Evolutionary conservation across 2,329 filamentous ascomycete species (phyloP).

Genomic region (Sporothrix protearum): DNA sequence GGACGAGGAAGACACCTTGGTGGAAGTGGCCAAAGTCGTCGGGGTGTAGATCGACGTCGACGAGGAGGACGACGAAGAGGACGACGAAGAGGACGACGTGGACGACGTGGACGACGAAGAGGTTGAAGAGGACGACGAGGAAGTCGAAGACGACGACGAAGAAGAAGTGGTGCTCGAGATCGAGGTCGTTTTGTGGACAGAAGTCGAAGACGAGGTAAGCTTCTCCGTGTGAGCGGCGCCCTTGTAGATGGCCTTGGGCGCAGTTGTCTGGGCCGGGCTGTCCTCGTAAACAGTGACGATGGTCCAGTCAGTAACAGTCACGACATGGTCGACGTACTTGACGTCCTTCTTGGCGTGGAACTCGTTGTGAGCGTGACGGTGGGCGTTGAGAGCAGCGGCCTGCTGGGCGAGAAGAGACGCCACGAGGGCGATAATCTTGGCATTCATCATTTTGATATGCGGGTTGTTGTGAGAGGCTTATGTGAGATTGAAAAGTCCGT

Average conservation of each 20-base stretch:
- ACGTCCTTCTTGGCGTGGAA: conserved; percentile 37
- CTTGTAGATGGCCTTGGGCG: conserved; percentile 28
- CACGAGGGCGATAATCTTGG: conserved; percentile 40
- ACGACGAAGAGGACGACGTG: background rate
- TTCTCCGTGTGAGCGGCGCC: conserved; percentile 24
- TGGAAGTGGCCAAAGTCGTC: conserved; percentile 23
- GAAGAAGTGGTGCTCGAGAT: conserved; percentile 5
- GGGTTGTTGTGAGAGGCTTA: background rate
- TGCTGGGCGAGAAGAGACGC: conserved; percentile 45
- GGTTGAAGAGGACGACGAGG: background rate
- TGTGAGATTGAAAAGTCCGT: background rate
- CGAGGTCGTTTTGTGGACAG: conserved; percentile 20
- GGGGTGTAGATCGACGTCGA: conserved; percentile 17
- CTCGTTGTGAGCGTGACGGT: conserved; percentile 42
- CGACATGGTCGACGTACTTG: conserved; percentile 36
- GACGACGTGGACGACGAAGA: background rate
- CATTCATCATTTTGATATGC: conserved; percentile 26
- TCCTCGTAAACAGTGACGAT: conserved; percentile 43
- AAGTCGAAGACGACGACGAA: background rate
- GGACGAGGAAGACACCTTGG: conserved; percentile 9
- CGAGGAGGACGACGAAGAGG: background rate
- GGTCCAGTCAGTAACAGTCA: conserved; percentile 40
- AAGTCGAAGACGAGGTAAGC: conserved; percentile 15
- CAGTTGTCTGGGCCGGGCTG: conserved; percentile 24
- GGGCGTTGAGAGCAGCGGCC: conserved; percentile 41